These are phyloP conservation scores for Asterella californica DNA, from an alignment of 225 moss, liverwort and hornwort genomes.

Conservation along the genomic window DNA sequence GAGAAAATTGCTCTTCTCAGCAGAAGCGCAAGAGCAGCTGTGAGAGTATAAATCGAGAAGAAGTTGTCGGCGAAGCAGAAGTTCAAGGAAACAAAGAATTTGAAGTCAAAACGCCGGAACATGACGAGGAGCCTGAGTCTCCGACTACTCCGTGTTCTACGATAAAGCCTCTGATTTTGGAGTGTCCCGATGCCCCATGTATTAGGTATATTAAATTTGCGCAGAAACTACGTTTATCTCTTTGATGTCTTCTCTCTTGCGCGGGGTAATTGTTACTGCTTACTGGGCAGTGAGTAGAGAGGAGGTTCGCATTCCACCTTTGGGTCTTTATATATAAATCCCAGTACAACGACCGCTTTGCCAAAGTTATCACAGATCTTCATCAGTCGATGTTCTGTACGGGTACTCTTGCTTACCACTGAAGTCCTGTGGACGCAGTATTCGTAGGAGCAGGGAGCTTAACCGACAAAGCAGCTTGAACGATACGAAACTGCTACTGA, in stretches of 20 bases:
- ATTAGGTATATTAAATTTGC: slow-evolving; percentile 48
- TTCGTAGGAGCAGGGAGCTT: slow-evolving; percentile 72
- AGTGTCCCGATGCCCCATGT: slow-evolving; percentile 87
- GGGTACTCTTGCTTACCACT: neutral
- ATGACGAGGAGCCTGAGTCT: slow-evolving; percentile 48
- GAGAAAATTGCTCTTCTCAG: slow-evolving; percentile 36
- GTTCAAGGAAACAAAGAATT: slow-evolving; percentile 41
- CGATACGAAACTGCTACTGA: slow-evolving; percentile 89
- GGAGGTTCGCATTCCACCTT: too few species aligned
- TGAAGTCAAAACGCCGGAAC: slow-evolving; percentile 30
- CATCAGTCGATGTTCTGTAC: neutral
- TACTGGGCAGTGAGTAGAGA: too few species aligned
- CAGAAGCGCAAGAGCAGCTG: slow-evolving; percentile 75
- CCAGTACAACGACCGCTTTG: neutral
- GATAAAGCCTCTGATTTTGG: slow-evolving; percentile 55
- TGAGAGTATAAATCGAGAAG: slow-evolving; percentile 58
- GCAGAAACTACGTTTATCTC: neutral
- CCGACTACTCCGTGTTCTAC: slow-evolving; percentile 77
- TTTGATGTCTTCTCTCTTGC: neutral
- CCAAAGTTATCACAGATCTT: neutral
- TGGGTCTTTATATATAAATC: too few species aligned
- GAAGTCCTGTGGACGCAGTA: neutral
- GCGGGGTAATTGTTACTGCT: too few species aligned
- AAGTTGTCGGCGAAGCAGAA: slow-evolving; percentile 55
- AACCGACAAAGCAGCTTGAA: slow-evolving; percentile 87